Evolutionary conservation across 768 basidiomycete species (phyloP).

Genomic region (Mycena polygramma): DNA sequence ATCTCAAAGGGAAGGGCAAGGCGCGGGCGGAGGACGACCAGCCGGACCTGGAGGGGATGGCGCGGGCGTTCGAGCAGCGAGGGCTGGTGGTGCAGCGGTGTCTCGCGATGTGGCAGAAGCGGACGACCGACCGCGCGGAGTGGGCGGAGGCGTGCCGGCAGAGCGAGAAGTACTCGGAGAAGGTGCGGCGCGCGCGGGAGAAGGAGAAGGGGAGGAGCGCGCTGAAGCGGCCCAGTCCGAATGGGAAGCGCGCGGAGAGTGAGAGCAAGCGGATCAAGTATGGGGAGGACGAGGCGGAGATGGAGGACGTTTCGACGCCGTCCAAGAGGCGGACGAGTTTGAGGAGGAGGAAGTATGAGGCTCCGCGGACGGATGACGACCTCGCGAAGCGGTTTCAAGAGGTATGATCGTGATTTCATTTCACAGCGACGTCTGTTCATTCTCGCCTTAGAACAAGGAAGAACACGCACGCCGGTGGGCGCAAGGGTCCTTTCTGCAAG

Average conservation of each 20-base stretch:
- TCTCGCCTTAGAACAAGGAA: slow-evolving; percentile 69
- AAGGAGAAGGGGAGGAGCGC: slow-evolving; percentile 26
- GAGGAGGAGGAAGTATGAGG: slow-evolving; percentile 59
- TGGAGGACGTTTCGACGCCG: slow-evolving; percentile 25
- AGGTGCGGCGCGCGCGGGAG: slow-evolving; percentile 47
- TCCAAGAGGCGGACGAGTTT: slow-evolving; percentile 57
- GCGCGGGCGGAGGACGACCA: slow-evolving; percentile 47
- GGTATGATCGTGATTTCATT: slow-evolving; percentile 55
- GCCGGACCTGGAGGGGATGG: slow-evolving; percentile 53
- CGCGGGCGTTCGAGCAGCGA: slow-evolving; percentile 57
- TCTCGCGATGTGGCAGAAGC: slow-evolving; percentile 63
- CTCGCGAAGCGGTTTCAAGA: slow-evolving; percentile 76
- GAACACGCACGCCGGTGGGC: slow-evolving; percentile 83
- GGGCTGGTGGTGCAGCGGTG: slow-evolving; percentile 55
- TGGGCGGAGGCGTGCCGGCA: slow-evolving; percentile 74
- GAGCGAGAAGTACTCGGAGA: slow-evolving; percentile 72
- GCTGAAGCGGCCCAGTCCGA: slow-evolving; percentile 30
- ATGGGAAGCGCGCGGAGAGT: slow-evolving; percentile 22
- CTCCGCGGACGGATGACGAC: slow-evolving; percentile 73
- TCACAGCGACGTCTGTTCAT: slow-evolving; percentile 36
- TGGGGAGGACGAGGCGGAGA: slow-evolving; percentile 16
- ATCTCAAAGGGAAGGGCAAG: slow-evolving; percentile 44
- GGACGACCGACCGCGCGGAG: slow-evolving; percentile 58
- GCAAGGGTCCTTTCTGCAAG: slow-evolving; percentile 74
- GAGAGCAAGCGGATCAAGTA: slow-evolving; percentile 25